phyloP scores from a whole-genome alignment of 75 land plant species.

The Sequoiadendron giganteum region DNA sequence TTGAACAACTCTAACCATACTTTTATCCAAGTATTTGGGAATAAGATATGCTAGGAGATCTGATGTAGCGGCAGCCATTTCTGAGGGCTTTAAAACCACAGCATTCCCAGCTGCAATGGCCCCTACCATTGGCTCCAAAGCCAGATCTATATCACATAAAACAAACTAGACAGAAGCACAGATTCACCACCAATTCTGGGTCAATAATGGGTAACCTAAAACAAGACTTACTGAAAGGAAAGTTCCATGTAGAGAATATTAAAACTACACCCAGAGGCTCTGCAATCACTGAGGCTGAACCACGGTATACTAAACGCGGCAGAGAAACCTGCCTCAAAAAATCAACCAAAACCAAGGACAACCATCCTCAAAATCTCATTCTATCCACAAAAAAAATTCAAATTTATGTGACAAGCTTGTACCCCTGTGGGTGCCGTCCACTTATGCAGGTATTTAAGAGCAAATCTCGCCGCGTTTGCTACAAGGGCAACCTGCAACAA shows the following conservation, averaged over 20 bases:
- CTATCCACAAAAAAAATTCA: neutral
- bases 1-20: constrained; percentile 63
- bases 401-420: neutral
- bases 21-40: constrained; percentile 54
- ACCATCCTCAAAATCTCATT: neutral
- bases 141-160: constrained; percentile 20
- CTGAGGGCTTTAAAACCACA: constrained; percentile 72
- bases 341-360: neutral
- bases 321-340: neutral
- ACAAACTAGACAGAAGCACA: neutral
- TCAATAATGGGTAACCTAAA: neutral
- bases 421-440: neutral
- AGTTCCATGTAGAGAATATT: constrained; percentile 87
- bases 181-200: neutral
- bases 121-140: constrained; percentile 79
- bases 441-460: neutral
- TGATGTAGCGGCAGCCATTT: constrained; percentile 58
- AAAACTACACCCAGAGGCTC: constrained; percentile 87
- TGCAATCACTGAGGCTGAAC: constrained; percentile 53
- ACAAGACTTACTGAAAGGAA: constrained; percentile 65
- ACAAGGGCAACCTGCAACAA: neutral
- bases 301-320: neutral
- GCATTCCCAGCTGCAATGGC: constrained; percentile 87
- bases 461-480: neutral
- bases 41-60: constrained; percentile 41